phyloP scores from a whole-genome alignment of 192 early-diverging fungal genomes.

The Gigaspora rosea region DNA sequence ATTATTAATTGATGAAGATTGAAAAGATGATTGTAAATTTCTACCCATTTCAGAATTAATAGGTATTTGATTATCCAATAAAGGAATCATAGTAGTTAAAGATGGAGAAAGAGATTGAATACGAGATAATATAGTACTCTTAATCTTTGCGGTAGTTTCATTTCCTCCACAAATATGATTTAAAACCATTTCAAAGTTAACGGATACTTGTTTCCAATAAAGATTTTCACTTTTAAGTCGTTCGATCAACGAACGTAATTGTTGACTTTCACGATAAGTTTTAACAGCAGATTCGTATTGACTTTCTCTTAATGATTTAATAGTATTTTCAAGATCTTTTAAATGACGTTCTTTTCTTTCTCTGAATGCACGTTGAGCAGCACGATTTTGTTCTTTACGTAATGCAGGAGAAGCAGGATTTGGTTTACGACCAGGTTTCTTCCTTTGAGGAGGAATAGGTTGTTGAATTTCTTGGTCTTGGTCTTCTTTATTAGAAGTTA shows the following conservation, averaged over 20 bases:
- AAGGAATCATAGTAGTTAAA: too few species aligned
- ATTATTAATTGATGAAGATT: too few species aligned
- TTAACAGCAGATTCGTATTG: conserved; percentile 45
- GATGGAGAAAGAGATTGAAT: too few species aligned
- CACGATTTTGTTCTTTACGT: conserved; percentile 79
- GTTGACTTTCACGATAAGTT: conserved; percentile 42
- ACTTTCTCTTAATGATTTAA: conserved; percentile 66
- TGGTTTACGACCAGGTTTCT: conserved; percentile 60
- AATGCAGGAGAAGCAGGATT: conserved; percentile 60
- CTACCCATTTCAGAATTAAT: too few species aligned
- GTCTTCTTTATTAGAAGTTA: too few species aligned
- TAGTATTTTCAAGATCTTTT: conserved; percentile 70
- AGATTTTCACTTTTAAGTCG: conserved; percentile 45
- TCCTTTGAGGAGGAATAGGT: conserved; percentile 43
- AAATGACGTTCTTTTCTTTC: conserved; percentile 82
- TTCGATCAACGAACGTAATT: conserved; percentile 42
- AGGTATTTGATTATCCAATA: too few species aligned
- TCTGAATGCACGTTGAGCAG: conserved; percentile 86
- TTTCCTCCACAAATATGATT: conserved; percentile 12
- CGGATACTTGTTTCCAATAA: conserved; percentile 48
- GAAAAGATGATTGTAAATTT: too few species aligned
- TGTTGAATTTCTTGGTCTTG: not conserved
- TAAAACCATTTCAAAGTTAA: conserved; percentile 48
- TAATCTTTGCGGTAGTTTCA: conserved; percentile 20
- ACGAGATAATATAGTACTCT: not conserved